These are phyloP conservation scores for Petasospora fabianii DNA, from an alignment of 1,139 yeast genomes.

Conservation along the genomic window DNA sequence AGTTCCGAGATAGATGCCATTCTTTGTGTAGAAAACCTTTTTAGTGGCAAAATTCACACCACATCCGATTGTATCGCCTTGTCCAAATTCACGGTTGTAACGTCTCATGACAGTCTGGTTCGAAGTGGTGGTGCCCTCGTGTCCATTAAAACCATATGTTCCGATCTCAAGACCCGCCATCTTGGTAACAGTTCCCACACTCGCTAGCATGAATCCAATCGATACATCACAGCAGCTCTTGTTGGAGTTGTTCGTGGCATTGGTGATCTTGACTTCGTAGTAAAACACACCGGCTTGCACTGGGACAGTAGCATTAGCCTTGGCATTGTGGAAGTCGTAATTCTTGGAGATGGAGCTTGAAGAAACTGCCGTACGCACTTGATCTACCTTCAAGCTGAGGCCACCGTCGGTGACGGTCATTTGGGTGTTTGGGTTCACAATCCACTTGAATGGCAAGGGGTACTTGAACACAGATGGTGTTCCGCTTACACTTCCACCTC, in stretches of 20 bases:
- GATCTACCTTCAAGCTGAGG: constrained; percentile 32
- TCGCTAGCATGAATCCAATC: constrained; percentile 36
- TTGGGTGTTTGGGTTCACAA: constrained; percentile 29
- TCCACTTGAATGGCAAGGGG: constrained; percentile 37
- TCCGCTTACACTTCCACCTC: not conserved
- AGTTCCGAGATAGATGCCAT: constrained; percentile 61
- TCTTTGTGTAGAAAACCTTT: constrained; percentile 72
- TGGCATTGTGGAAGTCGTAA: constrained; percentile 35
- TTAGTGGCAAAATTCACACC: constrained; percentile 70
- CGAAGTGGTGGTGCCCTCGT: constrained; percentile 48
- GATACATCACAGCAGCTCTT: constrained; percentile 38
- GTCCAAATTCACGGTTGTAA: constrained; percentile 46
- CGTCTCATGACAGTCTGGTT: constrained; percentile 35
- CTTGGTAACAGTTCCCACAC: constrained; percentile 14
- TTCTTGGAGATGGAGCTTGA: constrained; percentile 21
- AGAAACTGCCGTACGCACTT: constrained; percentile 21
- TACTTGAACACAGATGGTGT: constrained; percentile 23
- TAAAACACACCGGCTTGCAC: constrained; percentile 48
- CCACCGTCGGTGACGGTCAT: constrained; percentile 33
- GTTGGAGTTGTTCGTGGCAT: constrained; percentile 34
- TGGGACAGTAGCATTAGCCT: constrained; percentile 42
- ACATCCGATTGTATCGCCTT: constrained; percentile 73
- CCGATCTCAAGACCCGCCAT: constrained; percentile 42
- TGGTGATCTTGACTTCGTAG: constrained; percentile 46
- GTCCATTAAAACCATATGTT: constrained; percentile 57